phyloP scores from a whole-genome alignment of 331 rosid genomes.

The Saraca asoca region DNA sequence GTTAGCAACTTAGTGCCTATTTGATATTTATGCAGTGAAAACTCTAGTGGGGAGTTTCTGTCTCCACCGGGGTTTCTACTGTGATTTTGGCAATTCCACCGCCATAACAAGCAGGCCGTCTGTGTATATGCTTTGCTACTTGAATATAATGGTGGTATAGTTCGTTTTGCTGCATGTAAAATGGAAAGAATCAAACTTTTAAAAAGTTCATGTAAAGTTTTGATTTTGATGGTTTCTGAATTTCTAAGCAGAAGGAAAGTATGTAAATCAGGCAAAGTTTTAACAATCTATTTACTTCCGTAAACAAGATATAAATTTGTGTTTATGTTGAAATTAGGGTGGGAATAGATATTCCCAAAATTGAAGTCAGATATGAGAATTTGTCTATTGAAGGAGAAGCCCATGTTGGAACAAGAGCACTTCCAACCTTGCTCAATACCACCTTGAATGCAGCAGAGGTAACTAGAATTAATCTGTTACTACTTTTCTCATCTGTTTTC shows the following conservation, averaged over 20 bases:
- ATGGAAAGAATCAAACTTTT: too few relatives aligned
- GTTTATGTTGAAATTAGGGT: constrained; percentile 38
- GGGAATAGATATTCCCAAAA: constrained; percentile 48
- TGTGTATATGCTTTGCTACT: neutral
- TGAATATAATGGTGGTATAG: neutral
- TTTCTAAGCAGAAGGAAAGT: too few relatives aligned
- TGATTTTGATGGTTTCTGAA: neutral
- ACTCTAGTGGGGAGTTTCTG: too few relatives aligned
- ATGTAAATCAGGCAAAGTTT: neutral
- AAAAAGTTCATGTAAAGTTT: too few relatives aligned
- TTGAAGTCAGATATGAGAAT: constrained; percentile 52
- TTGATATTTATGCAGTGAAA: too few relatives aligned
- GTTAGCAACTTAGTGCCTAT: constrained; percentile 11
- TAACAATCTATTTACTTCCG: neutral
- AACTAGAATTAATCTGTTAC: neutral
- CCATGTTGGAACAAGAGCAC: constrained; percentile 55
- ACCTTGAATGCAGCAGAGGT: constrained; percentile 53
- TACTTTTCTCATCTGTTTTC: neutral
- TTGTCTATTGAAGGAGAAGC: constrained; percentile 55
- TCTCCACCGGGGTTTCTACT: too few relatives aligned
- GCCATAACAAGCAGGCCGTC: too few relatives aligned
- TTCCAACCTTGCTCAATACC: constrained; percentile 56
- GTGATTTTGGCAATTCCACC: too few relatives aligned
- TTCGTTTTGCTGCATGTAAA: constrained; percentile 4
- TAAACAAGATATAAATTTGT: neutral